Evolutionary conservation across 2,329 filamentous ascomycete species (phyloP), one percentile per base, ranked within the genome.

Genomic region (Aciculosporium take): DNA sequence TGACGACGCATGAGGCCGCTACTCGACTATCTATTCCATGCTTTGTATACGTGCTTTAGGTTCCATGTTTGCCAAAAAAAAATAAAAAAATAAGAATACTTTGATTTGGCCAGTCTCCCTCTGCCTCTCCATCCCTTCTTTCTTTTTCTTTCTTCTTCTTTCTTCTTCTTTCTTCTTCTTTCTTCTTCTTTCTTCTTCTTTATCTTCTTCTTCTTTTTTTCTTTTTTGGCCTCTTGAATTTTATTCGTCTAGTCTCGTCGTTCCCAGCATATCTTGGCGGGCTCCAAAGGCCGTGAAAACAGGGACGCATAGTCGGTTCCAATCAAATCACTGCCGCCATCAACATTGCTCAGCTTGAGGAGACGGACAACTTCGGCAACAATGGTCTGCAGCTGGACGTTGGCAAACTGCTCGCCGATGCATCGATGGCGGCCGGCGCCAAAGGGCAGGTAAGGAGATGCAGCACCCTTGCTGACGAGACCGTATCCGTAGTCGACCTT

Each of bases 401-500:
- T 94, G 51, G 89, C 89, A 60, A 95, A 96, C 56, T 94, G 86
- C 70, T 96, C 89, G 49, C 89, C 89, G 56, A 96, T 95, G 64
- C 89, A 96, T 50, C 89, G 74, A 64, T 96, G 89, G 51, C 89
- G 73, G 32, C 89, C 89, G 24, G 88, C 89, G 44, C 89, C 89
- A 57, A 96, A 96, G 2, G 89, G 89, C 37, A 96, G 75, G 60
- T 95, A 96, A 0, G 89, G 88, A 40, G 84, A 93, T 45, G 76
- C 77, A 12, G 85, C 81, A 42, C 89, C 89, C 70, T 95, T 94
- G 71, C 78, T 88, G 50, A 95, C 83, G 39, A 94, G 69, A 46
- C 89, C 89, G 61, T 94, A 95, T 27, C 89, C 89, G 59, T 95
- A 95, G 59, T 95, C 89, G 46, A 89, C 74, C 65, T 85, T 86